A percentile compares a stretch with the other conserved stretches of the same genome.
phyloP scores from a whole-genome alignment of 2,329 filamentous ascomycete species.

The Akanthomyces dipterigenus region DNA sequence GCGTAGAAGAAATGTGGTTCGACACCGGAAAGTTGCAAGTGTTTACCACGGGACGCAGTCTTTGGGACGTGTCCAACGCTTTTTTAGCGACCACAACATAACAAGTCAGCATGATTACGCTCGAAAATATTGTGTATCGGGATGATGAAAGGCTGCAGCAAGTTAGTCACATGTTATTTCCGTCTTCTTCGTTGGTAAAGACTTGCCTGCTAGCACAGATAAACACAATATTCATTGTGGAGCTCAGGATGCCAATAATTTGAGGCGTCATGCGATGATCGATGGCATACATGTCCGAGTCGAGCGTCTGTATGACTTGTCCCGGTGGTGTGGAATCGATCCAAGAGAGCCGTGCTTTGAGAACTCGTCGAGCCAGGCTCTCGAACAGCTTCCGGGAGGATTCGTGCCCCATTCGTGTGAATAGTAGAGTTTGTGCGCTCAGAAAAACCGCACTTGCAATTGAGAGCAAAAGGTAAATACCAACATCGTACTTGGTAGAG shows the following conservation, averaged over 20 bases:
- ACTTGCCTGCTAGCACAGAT: constrained; percentile 30
- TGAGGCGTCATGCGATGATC: constrained; percentile 9
- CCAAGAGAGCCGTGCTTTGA: constrained; percentile 4
- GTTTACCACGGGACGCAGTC: constrained; percentile 1
- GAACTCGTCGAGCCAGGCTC: background rate
- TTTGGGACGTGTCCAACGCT: background rate
- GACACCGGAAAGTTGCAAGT: constrained; percentile 2
- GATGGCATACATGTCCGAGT: constrained; percentile 11
- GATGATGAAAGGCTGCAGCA: background rate
- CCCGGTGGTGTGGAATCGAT: constrained; percentile 9
- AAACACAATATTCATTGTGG: background rate
- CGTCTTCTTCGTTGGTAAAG: background rate
- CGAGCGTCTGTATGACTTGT: constrained; percentile 5
- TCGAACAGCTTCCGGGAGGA: constrained; percentile 9
- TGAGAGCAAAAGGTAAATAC: constrained; percentile 5
- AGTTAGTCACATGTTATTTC: background rate
- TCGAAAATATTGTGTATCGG: background rate
- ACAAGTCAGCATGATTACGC: background rate
- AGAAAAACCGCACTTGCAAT: background rate
- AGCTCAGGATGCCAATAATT: background rate
- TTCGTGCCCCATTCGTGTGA: background rate
- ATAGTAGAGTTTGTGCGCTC: background rate
- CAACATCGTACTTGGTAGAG: background rate
- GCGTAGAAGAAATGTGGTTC: constrained; percentile 4
- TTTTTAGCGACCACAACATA: background rate